These are phyloP conservation scores for Rhododendron molle DNA, from an alignment of 148 eudicot species.

Conservation along the genomic window DNA sequence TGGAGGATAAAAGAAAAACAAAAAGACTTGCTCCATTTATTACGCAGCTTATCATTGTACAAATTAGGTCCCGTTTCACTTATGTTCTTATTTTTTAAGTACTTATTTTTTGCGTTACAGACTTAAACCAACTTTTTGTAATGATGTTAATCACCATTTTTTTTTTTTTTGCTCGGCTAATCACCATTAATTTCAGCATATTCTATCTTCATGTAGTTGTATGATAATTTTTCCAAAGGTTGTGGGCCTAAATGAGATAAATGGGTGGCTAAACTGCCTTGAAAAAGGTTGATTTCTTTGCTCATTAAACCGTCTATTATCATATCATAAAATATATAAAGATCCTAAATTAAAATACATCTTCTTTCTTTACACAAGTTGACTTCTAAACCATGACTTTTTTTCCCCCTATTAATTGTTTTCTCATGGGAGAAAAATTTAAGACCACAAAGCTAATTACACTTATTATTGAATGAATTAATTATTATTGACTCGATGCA, in stretches of 20 bases:
- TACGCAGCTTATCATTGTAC: no score
- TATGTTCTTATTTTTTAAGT: no score
- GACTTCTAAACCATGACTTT: not conserved
- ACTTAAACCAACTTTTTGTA: not conserved
- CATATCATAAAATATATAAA: no score
- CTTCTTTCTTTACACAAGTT: not conserved
- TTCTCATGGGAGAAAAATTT: not conserved
- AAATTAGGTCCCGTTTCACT: no score
- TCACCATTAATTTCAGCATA: not conserved
- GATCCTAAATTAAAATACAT: no score
- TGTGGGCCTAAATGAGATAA: conserved; percentile 5
- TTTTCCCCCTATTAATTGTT: not conserved
- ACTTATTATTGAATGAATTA: not conserved
- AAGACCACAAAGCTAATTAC: not conserved
- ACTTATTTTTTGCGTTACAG: no score
- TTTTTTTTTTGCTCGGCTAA: no score
- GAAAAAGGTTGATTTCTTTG: not conserved
- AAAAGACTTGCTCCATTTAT: no score
- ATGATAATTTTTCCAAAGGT: not conserved
- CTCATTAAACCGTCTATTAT: not conserved
- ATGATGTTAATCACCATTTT: not conserved
- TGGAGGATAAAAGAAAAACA: no score
- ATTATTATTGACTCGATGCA: conserved; percentile 18
- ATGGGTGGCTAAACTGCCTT: conserved; percentile 12
- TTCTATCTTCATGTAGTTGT: not conserved